Conservation (phyloP, 1,139 yeast genomes). For the Zygoascus sp. region DNA sequence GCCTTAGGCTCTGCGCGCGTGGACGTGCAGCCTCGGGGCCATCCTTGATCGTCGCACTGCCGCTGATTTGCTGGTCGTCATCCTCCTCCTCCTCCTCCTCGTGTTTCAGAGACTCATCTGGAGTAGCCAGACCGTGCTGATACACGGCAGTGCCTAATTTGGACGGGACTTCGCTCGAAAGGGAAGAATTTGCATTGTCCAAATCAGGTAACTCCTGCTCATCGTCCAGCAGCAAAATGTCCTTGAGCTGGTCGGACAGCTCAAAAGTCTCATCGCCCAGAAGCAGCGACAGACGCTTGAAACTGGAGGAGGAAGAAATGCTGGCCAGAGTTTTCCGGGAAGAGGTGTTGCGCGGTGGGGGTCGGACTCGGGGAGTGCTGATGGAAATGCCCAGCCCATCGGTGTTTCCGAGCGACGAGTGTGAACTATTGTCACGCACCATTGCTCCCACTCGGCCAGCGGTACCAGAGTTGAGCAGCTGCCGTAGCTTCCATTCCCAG, state of each 20-base stretch:
- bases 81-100: constrained; percentile 5
- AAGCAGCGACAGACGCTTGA: constrained; percentile 9
- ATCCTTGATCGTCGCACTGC: neutral
- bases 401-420: neutral
- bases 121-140: neutral
- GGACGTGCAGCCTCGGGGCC: neutral
- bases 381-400: constrained; percentile 17
- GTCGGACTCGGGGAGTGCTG: constrained; percentile 1
- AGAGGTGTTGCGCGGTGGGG: neutral
- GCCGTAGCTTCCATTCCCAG: constrained; percentile 9
- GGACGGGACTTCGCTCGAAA: neutral
- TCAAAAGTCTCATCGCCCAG: constrained; percentile 18
- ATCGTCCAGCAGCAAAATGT: constrained; percentile 12
- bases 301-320: neutral
- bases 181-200: neutral
- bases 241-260: constrained; percentile 20
- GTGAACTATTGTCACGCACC: neutral
- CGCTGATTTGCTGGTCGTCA: neutral
- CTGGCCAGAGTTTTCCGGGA: neutral
- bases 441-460: neutral
- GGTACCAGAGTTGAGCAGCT: neutral
- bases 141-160: neutral
- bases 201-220: neutral
- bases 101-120: neutral
- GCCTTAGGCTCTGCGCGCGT: neutral